phyloP scores from a whole-genome alignment of 2,329 filamentous ascomycete species.

The Fusarium protoensiforme region DNA sequence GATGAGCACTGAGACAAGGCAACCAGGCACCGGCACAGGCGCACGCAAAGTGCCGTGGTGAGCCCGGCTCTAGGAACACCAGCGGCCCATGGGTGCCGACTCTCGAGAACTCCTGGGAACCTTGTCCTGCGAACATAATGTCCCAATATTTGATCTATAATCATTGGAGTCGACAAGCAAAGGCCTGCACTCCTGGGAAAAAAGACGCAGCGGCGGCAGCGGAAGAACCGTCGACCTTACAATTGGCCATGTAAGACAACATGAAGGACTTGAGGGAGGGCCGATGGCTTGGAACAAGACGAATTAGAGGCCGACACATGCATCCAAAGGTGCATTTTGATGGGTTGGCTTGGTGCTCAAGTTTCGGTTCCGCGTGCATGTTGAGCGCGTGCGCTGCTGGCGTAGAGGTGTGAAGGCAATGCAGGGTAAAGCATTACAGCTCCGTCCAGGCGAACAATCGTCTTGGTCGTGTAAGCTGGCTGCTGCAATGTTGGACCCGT shows the following conservation, averaged over 20 bases:
- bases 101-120: conserved; percentile 2
- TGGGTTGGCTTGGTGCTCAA: conserved; percentile 27
- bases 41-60: conserved; percentile 9
- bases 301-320: conserved; percentile 41
- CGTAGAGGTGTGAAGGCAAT: conserved; percentile 14
- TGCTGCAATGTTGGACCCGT: conserved; percentile 4
- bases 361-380: conserved; percentile 26
- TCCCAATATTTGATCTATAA: background rate
- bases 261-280: conserved; percentile 22
- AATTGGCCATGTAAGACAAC: conserved; percentile 29
- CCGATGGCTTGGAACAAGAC: conserved; percentile 12
- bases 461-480: conserved; percentile 18
- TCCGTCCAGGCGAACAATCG: conserved; percentile 2
- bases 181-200: conserved; percentile 23
- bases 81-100: background rate
- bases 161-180: background rate
- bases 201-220: conserved; percentile 18
- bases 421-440: conserved; percentile 20
- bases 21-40: conserved; percentile 19
- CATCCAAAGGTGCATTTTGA: conserved; percentile 33
- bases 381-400: conserved; percentile 23
- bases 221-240: conserved; percentile 5
- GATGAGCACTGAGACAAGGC: conserved; percentile 18
- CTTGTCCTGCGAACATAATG: background rate
- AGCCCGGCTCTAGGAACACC: background rate